phyloP scores from a whole-genome alignment of 2,329 filamentous ascomycete species.

The Ophiostoma sp. region DNA sequence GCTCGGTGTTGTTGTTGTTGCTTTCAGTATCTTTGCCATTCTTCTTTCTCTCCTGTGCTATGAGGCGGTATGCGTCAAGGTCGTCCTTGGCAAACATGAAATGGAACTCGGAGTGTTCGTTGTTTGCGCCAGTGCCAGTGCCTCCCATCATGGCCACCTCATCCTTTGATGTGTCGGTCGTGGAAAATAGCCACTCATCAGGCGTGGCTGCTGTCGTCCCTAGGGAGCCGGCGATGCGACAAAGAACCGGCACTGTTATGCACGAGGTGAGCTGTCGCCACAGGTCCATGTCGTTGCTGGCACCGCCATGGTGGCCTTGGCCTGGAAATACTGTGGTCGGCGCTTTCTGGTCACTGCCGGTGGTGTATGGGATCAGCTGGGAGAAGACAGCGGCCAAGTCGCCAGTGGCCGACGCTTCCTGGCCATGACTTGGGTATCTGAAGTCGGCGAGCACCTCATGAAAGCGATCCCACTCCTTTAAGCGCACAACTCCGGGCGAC shows the following conservation, averaged over 20 bases:
- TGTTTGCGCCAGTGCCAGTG: neutral
- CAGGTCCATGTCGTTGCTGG: constrained; percentile 32
- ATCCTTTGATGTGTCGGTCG: constrained; percentile 48
- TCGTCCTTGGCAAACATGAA: constrained; percentile 47
- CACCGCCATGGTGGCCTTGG: neutral
- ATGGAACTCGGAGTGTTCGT: constrained; percentile 37
- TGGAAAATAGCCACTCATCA: constrained; percentile 49
- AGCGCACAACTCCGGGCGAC: constrained; percentile 35
- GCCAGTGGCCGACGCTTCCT: constrained; percentile 43
- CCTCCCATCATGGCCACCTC: constrained; percentile 39
- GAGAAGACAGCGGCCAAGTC: constrained; percentile 38
- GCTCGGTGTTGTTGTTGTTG: neutral
- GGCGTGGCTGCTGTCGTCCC: neutral
- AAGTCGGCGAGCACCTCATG: constrained; percentile 52
- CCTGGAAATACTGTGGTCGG: neutral
- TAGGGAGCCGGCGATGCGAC: constrained; percentile 41
- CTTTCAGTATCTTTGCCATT: neutral
- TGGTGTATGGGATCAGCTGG: constrained; percentile 43
- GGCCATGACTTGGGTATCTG: constrained; percentile 32
- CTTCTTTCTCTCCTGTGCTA: constrained; percentile 10
- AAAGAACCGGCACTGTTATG: constrained; percentile 44
- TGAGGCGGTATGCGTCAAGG: constrained; percentile 38
- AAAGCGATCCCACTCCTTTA: constrained; percentile 53
- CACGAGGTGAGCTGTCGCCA: constrained; percentile 50
- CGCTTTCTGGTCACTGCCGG: neutral